Evolutionary conservation across 202 grass and related monocot species (phyloP).

Genomic region (Cymbopogon flexuosus): DNA sequence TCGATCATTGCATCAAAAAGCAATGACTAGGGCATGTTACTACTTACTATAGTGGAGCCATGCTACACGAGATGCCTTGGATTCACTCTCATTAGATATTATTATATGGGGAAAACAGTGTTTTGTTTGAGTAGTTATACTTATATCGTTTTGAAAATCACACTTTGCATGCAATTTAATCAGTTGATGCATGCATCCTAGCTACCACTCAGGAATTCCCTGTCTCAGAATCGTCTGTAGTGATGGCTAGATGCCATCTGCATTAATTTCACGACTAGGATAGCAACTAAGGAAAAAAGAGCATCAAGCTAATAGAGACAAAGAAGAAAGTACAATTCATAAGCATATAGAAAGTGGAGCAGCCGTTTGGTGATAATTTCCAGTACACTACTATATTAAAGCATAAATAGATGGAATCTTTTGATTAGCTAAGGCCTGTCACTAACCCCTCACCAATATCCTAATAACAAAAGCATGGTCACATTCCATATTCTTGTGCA

Average conservation of each 20-base stretch:
- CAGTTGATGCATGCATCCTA: background rate
- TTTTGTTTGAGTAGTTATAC: background rate
- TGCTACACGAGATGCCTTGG: background rate
- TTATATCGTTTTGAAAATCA: background rate
- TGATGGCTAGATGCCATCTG: slow-evolving; percentile 17
- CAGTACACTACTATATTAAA: slow-evolving; percentile 28
- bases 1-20: background rate
- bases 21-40: background rate
- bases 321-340: slow-evolving; percentile 39
- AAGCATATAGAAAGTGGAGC: slow-evolving; percentile 31
- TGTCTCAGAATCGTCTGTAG: background rate
- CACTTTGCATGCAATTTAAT: background rate
- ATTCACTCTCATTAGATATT: background rate
- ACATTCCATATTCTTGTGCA: slow-evolving; percentile 47
- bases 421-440: slow-evolving; percentile 44
- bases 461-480: slow-evolving; percentile 35
- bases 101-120: background rate
- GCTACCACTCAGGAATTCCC: background rate
- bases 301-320: slow-evolving; percentile 38
- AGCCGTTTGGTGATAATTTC: slow-evolving; percentile 30
- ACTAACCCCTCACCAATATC: slow-evolving; percentile 47
- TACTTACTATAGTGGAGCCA: background rate
- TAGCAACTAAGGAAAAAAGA: slow-evolving; percentile 26
- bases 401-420: slow-evolving; percentile 45
- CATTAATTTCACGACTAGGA: slow-evolving; percentile 34